A percentile compares a stretch with the other conserved stretches of the same genome.
phyloP scores from a whole-genome alignment of 163 green algal genomes.

The Volvox carteri region DNA sequence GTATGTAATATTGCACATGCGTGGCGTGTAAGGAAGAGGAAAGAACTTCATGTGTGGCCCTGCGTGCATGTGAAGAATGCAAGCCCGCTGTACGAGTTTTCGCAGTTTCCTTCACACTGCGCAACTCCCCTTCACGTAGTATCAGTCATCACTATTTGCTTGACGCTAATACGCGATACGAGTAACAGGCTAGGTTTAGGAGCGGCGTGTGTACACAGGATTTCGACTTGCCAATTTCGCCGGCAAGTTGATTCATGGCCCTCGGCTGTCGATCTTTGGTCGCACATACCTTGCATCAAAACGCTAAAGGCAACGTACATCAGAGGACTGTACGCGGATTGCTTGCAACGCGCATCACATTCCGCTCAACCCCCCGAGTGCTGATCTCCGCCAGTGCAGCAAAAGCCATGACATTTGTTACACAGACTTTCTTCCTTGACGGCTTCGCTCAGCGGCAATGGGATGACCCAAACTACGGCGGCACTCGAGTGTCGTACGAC shows the following conservation, averaged over 20 bases:
- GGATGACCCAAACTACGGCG: constrained; percentile 88
- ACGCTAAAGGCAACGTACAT: not conserved
- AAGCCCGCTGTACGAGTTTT: not conserved
- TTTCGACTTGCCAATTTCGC: too few relatives aligned
- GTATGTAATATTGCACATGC: too few relatives aligned
- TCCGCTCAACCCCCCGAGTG: not conserved
- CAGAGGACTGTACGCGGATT: not conserved
- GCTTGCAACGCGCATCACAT: not conserved
- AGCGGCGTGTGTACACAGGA: too few relatives aligned
- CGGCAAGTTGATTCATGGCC: constrained; percentile 13
- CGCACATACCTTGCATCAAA: not conserved
- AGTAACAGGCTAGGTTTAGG: too few relatives aligned
- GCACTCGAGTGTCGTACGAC: constrained; percentile 68
- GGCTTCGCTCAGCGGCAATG: constrained; percentile 91
- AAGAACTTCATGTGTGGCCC: too few relatives aligned
- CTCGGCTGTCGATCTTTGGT: not conserved
- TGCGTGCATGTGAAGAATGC: not conserved
- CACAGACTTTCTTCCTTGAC: constrained; percentile 87
- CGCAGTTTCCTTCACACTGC: constrained; percentile 14
- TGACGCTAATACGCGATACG: too few relatives aligned
- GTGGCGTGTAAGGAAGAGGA: too few relatives aligned
- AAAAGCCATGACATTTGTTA: not conserved
- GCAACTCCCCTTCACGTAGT: too few relatives aligned
- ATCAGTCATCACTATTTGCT: too few relatives aligned
- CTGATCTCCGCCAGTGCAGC: not conserved